Conservation (phyloP, 78 protist species). For the Dictyostelium brefeldianum region DNA sequence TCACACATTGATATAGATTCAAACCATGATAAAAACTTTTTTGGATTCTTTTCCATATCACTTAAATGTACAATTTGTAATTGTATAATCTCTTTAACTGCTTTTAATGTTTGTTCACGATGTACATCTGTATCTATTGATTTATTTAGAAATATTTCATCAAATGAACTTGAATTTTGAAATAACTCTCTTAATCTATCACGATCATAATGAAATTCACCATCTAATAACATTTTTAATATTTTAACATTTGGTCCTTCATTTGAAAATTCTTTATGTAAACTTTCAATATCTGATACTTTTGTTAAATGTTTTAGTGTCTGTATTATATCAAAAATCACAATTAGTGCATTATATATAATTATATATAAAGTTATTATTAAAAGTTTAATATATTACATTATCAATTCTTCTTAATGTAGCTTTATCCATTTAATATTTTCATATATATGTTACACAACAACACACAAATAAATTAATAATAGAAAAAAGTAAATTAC, state of each 20-base stretch:
- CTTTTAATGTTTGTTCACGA: constrained; percentile 32
- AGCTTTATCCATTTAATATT: not conserved
- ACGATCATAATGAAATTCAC: constrained; percentile 35
- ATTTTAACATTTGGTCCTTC: constrained; percentile 24
- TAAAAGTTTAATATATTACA: not conserved
- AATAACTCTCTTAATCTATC: constrained; percentile 24
- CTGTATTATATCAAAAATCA: not conserved
- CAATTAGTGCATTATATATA: too few relatives aligned
- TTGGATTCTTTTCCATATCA: constrained; percentile 50
- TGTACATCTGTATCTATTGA: not conserved
- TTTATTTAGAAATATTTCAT: constrained; percentile 29
- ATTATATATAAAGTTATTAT: too few relatives aligned
- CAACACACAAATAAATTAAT: too few relatives aligned
- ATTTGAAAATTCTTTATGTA: constrained; percentile 19
- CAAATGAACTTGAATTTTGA: constrained; percentile 30
- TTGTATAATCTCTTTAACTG: constrained; percentile 25
- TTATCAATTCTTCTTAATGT: constrained; percentile 24
- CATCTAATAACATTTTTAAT: constrained; percentile 41
- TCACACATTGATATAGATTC: constrained; percentile 59
- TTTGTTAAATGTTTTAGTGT: constrained; percentile 15
- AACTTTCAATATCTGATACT: not conserved
- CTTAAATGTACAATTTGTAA: not conserved
- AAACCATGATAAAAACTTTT: constrained; percentile 67
- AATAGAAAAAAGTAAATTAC: not conserved
- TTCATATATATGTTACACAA: not conserved